Evolutionary conservation across 1,284 basidiomycete genomes (phyloP), one percentile per base, ranked within the genome.

Genomic region (Rhodofomes roseus): DNA sequence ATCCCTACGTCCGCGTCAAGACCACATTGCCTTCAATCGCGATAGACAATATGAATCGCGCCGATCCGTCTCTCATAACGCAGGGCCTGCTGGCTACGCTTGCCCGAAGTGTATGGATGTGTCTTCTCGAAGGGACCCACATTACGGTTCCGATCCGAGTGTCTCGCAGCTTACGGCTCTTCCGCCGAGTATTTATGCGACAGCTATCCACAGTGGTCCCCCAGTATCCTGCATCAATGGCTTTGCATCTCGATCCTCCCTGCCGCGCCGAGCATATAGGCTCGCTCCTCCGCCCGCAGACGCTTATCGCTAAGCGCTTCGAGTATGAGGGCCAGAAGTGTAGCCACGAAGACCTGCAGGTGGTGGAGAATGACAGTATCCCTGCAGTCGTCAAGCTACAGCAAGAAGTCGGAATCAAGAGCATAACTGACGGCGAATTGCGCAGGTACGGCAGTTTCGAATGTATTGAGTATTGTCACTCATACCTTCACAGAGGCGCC

Each of bases 391-490:
- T 83, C 46, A 64, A 74, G 57, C 63, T 78, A 54, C 78, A 81
- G 66, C 70, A 74, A 37, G 66, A 74, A 8, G 62, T 73, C 12
- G 77, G 77, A 9, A 65, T 83, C n/a, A 70, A 73, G 58, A 72
- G 74, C 23, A 73, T 81, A 61, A 79, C 77, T n/a, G 81, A 83
- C 65, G 82, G 81, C 11, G 81, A 82, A 65, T 78, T 77, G 48
- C 64, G 68, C 22, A 68, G 73, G 73, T 70, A 52, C 50, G 62
- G 4, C 4, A 34, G 31, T n/a, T n/a, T n/a, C n/a, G n/a, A 11
- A 4, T 34, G 31, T 34, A 34, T 34, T 34, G 4, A 11, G 11
- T 11, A 5, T 34, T 34, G 31, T 11, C 31, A 11, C 31, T 34
- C 31, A 34, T 34, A 34, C 31, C 7, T 40, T 18, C 14, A 9